These are phyloP conservation scores for Cyberlindnera japonica DNA, from an alignment of 805 yeast genomes.

Conservation along the genomic window DNA sequence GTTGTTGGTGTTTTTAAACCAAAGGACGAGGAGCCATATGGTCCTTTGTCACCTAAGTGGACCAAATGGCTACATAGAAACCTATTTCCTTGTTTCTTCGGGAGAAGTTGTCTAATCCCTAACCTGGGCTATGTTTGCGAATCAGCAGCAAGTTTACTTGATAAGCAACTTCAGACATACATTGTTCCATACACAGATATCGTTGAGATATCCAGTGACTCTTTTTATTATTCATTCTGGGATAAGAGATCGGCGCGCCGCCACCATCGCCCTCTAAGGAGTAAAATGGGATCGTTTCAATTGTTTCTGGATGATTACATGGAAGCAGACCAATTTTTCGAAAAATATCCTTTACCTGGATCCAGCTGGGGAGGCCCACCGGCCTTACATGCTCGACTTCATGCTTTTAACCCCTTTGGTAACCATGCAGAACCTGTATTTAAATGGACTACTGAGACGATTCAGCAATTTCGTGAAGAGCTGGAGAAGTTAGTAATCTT, in stretches of 20 bases:
- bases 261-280: constrained; percentile 31
- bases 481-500: constrained; percentile 65
- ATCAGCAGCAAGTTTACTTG: constrained; percentile 66
- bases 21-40: constrained; percentile 78
- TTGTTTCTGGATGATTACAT: constrained; percentile 53
- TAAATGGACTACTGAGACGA: constrained; percentile 48
- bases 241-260: constrained; percentile 31
- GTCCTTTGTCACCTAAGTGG: constrained; percentile 76
- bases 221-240: constrained; percentile 46
- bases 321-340: constrained; percentile 60
- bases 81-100: constrained; percentile 74
- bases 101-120: constrained; percentile 67
- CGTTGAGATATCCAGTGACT: constrained; percentile 31
- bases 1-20: constrained; percentile 69
- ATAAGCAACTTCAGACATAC: constrained; percentile 51
- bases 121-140: constrained; percentile 71
- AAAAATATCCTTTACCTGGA: constrained; percentile 55
- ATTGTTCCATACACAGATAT: constrained; percentile 68
- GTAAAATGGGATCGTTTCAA: constrained; percentile 66
- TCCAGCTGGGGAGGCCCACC: constrained; percentile 26
- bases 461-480: constrained; percentile 54
- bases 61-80: constrained; percentile 75
- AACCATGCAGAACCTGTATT: constrained; percentile 29
- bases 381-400: too few species aligned
- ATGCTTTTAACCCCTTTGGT: constrained; percentile 1